Base-by-base conservation (phyloP, 495 filamentous ascomycete species). In the Hamigera avellanea region DNA sequence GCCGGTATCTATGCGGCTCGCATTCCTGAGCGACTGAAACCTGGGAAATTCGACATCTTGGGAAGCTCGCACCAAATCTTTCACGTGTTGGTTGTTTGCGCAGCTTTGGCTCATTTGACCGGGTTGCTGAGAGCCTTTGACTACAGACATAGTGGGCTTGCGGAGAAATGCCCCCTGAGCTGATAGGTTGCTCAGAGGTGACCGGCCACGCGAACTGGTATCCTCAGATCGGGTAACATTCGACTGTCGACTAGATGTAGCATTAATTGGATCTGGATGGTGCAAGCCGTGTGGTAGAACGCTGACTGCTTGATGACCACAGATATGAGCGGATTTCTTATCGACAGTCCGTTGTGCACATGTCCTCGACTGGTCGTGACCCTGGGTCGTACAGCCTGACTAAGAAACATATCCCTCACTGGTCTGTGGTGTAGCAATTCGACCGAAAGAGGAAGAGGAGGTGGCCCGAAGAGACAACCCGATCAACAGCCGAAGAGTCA, bases 1-100 rank as follows among this genome's bases (percentile, higher is more conserved):
- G 91, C 91, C 7, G 74, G 66, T 17, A 65, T 96, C 19, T 95
- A 95, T 57, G 87, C 84, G 15, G 66, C 69, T 37, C 65, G 70
- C 7, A 55, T 73, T 33, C 70, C 70, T 13, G 70, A 74, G 44
- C 54, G 67, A 30, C 48, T 69, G 30, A 39, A 41, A 26, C 70
- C 69, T 8, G 67, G 68, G n/a, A 54, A 47, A 18, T 81, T 77
- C 46, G 75, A 80, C 52, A 62, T 79, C 26, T 69, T 65, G 48
- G 75, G 75, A 7, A 68, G 62, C 36, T 77, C 73, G 6, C 76
- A 80, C 49, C 76, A 81, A 46, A 70, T 79, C 31, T 79, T 80
- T 50, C 76, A 81, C 55, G 58, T 78, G 35, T 49, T 81, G 9
- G 73, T 78, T 9, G 67, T 79, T n/a, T 57, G 72, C 34, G 76